A percentile compares a stretch with the other conserved stretches of the same genome.
These are phyloP conservation scores for Kodamaea lidongshanica DNA, from an alignment of 805 yeast genomes.

Conservation along the genomic window DNA sequence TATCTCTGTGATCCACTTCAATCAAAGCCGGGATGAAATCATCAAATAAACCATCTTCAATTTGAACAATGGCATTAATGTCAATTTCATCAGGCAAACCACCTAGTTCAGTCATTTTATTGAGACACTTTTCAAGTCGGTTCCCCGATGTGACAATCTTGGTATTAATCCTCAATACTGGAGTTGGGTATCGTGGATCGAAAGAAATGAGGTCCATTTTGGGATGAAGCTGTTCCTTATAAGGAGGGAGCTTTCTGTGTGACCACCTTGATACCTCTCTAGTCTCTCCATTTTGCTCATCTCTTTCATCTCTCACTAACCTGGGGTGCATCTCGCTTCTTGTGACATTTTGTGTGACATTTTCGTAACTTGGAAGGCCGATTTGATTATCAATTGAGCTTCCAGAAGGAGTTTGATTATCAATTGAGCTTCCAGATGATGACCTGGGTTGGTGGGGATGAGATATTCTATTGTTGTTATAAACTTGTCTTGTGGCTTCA, in stretches of 20 bases:
- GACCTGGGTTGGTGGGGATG: too few species aligned
- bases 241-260: constrained; percentile 18
- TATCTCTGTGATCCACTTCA: constrained; percentile 7
- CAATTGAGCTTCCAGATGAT: too few species aligned
- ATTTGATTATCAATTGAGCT: too few species aligned
- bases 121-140: constrained; percentile 14
- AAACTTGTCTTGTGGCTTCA: too few species aligned
- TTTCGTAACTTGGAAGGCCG: too few species aligned
- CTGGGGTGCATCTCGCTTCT: too few species aligned
- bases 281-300: too few species aligned
- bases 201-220: constrained; percentile 18
- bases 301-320: too few species aligned
- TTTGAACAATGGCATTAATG: constrained; percentile 18
- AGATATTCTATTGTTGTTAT: too few species aligned
- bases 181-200: constrained; percentile 19
- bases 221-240: constrained; percentile 16
- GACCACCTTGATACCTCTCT: too few species aligned
- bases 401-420: too few species aligned
- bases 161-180: constrained; percentile 20
- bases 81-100: constrained; percentile 15
- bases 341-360: too few species aligned
- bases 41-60: constrained; percentile 18
- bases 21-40: constrained; percentile 16
- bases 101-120: constrained; percentile 14
- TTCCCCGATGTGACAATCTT: constrained; percentile 14